These are phyloP conservation scores for Knufia petricola DNA, from an alignment of 2,329 filamentous ascomycete species.

Conservation along the genomic window DNA sequence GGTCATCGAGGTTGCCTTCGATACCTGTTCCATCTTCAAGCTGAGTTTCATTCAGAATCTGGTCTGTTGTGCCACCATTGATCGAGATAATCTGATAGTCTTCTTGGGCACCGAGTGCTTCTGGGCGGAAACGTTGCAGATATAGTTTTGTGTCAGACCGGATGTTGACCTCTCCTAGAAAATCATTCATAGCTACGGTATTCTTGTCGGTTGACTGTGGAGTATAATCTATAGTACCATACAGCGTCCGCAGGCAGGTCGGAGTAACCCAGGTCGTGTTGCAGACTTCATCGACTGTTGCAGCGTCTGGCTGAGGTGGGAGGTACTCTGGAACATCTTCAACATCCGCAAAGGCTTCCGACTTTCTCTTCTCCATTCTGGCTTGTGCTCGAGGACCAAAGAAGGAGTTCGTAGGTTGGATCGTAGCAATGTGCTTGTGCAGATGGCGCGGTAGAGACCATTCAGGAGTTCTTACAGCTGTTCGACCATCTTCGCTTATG, in stretches of 20 bases:
- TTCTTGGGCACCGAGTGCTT: slow-evolving; percentile 27
- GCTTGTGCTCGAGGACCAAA: slow-evolving; percentile 9
- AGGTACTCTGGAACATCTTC: slow-evolving; percentile 5
- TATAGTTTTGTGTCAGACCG: slow-evolving; percentile 33
- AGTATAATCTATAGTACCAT: slow-evolving; percentile 46
- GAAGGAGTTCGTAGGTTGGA: slow-evolving; percentile 12
- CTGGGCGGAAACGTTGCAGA: slow-evolving; percentile 30
- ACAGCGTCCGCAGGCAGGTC: slow-evolving; percentile 45
- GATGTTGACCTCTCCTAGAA: slow-evolving; percentile 39
- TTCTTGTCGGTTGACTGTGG: slow-evolving; percentile 36
- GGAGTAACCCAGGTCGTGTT: slow-evolving; percentile 45
- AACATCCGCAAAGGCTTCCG: slow-evolving; percentile 2
- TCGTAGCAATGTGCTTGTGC: slow-evolving; percentile 8
- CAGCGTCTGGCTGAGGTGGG: background rate
- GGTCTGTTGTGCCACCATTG: slow-evolving; percentile 26
- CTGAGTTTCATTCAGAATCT: slow-evolving; percentile 22
- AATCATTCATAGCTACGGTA: slow-evolving; percentile 38
- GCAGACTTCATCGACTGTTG: slow-evolving; percentile 34
- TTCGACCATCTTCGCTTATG: slow-evolving; percentile 3
- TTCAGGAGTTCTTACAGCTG: slow-evolving; percentile 9
- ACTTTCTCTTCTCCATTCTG: slow-evolving; percentile 7
- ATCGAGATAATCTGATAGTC: slow-evolving; percentile 30
- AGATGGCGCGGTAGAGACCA: slow-evolving; percentile 11
- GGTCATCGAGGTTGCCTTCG: slow-evolving; percentile 53
- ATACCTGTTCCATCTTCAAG: slow-evolving; percentile 35